phyloP scores from a whole-genome alignment of 768 basidiomycete genomes.

The Auricularia sp. region DNA sequence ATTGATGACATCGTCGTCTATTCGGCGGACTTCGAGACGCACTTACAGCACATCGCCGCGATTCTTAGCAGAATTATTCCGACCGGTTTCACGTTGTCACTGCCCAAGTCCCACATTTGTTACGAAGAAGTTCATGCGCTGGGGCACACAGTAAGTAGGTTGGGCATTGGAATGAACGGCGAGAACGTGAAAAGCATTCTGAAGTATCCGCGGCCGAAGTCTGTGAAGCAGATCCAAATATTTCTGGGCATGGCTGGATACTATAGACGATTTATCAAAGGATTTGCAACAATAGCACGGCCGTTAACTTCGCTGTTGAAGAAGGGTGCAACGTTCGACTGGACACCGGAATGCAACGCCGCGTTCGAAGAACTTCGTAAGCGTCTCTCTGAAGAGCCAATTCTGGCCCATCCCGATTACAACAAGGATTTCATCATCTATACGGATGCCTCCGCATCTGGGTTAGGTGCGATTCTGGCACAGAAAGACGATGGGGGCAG shows the following conservation, averaged over 20 bases:
- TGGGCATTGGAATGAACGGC: conserved; percentile 28
- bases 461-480: too few species aligned
- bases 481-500: too few species aligned
- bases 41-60: conserved; percentile 33
- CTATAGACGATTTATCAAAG: conserved; percentile 26
- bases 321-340: conserved; percentile 10
- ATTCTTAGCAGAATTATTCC: conserved; percentile 13
- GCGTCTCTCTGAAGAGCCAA: conserved; percentile 10
- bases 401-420: too few species aligned
- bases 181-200: conserved; percentile 29
- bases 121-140: conserved; percentile 25
- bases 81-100: conserved; percentile 24
- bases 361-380: conserved; percentile 12
- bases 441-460: too few species aligned
- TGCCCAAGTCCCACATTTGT: conserved; percentile 25
- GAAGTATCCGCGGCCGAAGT: conserved; percentile 16
- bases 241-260: conserved; percentile 32
- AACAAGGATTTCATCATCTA: too few species aligned
- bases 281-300: conserved; percentile 23
- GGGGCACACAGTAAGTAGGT: conserved; percentile 22
- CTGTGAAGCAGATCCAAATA: conserved; percentile 20
- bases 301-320: conserved; percentile 26
- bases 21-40: conserved; percentile 6
- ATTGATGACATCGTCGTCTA: conserved; percentile 12
- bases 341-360: too few species aligned